phyloP scores from a whole-genome alignment of 306 rosid species.

The Lathyrus oleraceus region DNA sequence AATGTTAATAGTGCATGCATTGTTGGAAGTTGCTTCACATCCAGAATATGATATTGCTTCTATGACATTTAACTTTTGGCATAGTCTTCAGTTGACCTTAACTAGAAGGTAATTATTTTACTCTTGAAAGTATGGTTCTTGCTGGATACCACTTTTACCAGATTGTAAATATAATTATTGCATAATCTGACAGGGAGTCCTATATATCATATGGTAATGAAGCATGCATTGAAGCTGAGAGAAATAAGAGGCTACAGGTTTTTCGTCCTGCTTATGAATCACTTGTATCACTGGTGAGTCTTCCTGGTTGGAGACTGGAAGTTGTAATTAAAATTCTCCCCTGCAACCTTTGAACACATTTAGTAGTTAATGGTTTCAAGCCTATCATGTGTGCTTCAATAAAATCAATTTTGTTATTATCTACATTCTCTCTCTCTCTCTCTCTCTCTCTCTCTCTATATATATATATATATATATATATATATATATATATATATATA shows the following conservation, averaged over 20 bases:
- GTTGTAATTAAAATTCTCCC: conserved; percentile 9
- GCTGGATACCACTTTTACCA: conserved; percentile 27
- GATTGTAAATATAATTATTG: conserved; percentile 36
- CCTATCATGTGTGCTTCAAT: conserved; percentile 12
- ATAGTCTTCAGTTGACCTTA: conserved; percentile 87
- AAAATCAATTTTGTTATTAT: conserved; percentile 20
- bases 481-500: too few species aligned
- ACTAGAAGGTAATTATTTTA: conserved; percentile 62
- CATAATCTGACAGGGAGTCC: conserved; percentile 65
- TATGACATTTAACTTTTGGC: conserved; percentile 99
- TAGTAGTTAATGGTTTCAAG: background rate
- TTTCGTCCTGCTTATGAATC: conserved; percentile 91
- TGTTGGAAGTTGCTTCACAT: conserved; percentile 97
- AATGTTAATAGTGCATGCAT: conserved; percentile 83
- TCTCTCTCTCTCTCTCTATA: too few species aligned
- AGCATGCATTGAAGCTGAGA: conserved; percentile 76
- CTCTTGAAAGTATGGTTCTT: conserved; percentile 21
- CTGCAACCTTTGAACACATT: conserved; percentile 11
- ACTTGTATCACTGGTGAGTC: conserved; percentile 90
- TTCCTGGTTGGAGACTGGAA: conserved; percentile 32
- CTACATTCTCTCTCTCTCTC: too few species aligned
- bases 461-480: conserved; percentile 16
- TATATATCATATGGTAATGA: conserved; percentile 69
- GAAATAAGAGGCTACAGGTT: conserved; percentile 81
- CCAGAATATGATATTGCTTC: conserved; percentile 90